A percentile compares a stretch with the other conserved stretches of the same genome.
phyloP scores from a whole-genome alignment of 2,329 filamentous ascomycete genomes.

The Cladobotryum mycophilum region DNA sequence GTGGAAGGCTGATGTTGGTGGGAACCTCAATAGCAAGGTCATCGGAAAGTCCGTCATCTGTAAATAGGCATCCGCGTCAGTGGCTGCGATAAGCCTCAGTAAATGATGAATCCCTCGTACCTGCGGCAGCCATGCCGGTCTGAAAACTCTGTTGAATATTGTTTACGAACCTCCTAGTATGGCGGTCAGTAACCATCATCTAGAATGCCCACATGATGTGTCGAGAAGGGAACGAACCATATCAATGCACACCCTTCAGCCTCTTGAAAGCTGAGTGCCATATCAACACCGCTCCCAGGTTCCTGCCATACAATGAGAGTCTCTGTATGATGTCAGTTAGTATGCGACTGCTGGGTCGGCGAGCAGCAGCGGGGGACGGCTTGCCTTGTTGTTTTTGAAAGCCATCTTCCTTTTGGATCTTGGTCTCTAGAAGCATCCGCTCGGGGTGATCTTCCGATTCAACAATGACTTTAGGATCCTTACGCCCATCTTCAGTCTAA shows the following conservation, averaged over 20 bases:
- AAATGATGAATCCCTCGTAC: constrained; percentile 36
- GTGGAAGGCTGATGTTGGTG: constrained; percentile 66
- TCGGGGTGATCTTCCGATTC: constrained; percentile 89
- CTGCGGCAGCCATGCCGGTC: constrained; percentile 52
- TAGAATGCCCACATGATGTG: background rate
- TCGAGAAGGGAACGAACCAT: constrained; percentile 53
- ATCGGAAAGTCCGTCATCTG: constrained; percentile 83
- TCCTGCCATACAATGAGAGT: constrained; percentile 99
- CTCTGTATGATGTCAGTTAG: constrained; percentile 48
- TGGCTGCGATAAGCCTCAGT: background rate
- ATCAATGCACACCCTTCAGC: constrained; percentile 88
- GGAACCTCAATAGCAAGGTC: constrained; percentile 71
- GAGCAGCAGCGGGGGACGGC: constrained; percentile 17
- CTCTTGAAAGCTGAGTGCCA: constrained; percentile 98
- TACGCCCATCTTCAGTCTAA: constrained; percentile 55
- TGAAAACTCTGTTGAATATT: constrained; percentile 71
- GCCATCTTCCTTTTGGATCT: constrained; percentile 86
- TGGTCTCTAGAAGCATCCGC: constrained; percentile 78
- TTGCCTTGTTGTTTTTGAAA: constrained; percentile 97
- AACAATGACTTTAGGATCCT: constrained; percentile 83
- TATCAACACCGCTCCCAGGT: constrained; percentile 73
- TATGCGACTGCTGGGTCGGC: background rate
- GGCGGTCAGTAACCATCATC: constrained; percentile 1
- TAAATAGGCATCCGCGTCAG: background rate
- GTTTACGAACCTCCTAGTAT: constrained; percentile 78